These are phyloP conservation scores for Phaeosphaeriaceae sp. DNA, from an alignment of 2,329 filamentous ascomycete species.

Conservation along the genomic window DNA sequence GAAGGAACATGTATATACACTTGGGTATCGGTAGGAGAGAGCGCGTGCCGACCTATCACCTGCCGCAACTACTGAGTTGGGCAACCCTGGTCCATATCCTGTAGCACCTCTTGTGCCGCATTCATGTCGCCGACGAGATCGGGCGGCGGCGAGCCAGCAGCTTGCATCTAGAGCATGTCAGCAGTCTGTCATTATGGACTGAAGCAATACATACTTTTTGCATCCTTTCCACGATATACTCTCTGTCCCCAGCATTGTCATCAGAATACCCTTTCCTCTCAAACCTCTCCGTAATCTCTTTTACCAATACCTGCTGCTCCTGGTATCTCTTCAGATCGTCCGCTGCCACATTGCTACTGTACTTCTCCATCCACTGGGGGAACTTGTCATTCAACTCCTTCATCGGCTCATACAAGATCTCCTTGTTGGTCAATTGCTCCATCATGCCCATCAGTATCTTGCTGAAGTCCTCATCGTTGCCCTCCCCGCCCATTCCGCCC, in stretches of 20 bases:
- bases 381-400: conserved; percentile 95
- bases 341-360: conserved; percentile 66
- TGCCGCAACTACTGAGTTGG: conserved; percentile 61
- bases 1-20: conserved; percentile 13
- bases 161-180: conserved; percentile 80
- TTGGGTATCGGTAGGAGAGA: conserved; percentile 33
- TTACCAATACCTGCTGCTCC: conserved; percentile 79
- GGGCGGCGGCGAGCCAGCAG: conserved; percentile 84
- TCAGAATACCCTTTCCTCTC: conserved; percentile 84
- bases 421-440: conserved; percentile 98
- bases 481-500: conserved; percentile 60
- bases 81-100: conserved; percentile 65
- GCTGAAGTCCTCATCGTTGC: conserved; percentile 82
- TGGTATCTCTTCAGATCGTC: conserved; percentile 83
- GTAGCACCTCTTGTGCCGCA: conserved; percentile 73
- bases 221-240: conserved; percentile 97
- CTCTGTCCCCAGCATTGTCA: conserved; percentile 78
- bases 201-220: conserved; percentile 72
- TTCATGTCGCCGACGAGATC: conserved; percentile 92
- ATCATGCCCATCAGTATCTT: conserved; percentile 98
- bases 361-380: conserved; percentile 84
- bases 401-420: conserved; percentile 98
- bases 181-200: not conserved
- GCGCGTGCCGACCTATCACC: conserved; percentile 5
- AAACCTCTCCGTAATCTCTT: conserved; percentile 88